A percentile compares a stretch with the other conserved stretches of the same genome.
phyloP scores from a whole-genome alignment of 2,329 filamentous ascomycete genomes.

The Lojkania enalia region DNA sequence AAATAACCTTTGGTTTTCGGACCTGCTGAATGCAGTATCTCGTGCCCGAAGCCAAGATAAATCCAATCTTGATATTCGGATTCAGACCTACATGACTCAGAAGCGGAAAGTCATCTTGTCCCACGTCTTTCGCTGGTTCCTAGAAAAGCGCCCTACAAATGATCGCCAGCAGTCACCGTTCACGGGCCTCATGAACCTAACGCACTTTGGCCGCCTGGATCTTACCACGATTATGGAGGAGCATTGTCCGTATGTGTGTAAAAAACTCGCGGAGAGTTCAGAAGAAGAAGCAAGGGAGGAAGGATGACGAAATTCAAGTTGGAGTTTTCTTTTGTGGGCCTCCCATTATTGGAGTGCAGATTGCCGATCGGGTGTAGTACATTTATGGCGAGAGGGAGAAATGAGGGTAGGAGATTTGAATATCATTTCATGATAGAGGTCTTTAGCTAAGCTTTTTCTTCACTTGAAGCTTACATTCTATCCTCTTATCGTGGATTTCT shows the following conservation, averaged over 20 bases:
- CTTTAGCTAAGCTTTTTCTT: conserved; percentile 55
- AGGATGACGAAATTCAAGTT: conserved; percentile 48
- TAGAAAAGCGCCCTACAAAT: conserved; percentile 60
- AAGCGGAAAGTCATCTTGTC: conserved; percentile 58
- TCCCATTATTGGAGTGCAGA: conserved; percentile 57
- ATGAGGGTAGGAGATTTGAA: conserved; percentile 57
- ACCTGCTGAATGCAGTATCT: conserved; percentile 55
- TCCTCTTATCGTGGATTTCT: no score
- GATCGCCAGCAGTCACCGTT: conserved; percentile 57
- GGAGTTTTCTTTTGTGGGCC: conserved; percentile 62
- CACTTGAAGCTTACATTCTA: no score
- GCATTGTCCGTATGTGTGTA: conserved; percentile 58
- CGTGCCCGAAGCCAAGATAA: conserved; percentile 41
- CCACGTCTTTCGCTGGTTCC: conserved; percentile 60
- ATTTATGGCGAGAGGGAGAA: conserved; percentile 55
- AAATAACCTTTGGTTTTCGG: conserved; percentile 61
- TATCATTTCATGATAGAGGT: conserved; percentile 64
- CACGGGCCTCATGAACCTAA: conserved; percentile 58
- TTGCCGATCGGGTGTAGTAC: conserved; percentile 59
- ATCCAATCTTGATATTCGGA: conserved; percentile 55
- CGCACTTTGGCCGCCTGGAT: conserved; percentile 60
- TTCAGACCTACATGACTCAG: conserved; percentile 61
- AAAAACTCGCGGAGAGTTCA: conserved; percentile 27
- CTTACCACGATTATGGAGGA: conserved; percentile 57
- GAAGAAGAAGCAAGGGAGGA: conserved; percentile 26